Evolutionary conservation across 2,329 filamentous ascomycete species (phyloP), one percentile per base, ranked within the genome.

Genomic region (Pseudogymnoascus sp.): DNA sequence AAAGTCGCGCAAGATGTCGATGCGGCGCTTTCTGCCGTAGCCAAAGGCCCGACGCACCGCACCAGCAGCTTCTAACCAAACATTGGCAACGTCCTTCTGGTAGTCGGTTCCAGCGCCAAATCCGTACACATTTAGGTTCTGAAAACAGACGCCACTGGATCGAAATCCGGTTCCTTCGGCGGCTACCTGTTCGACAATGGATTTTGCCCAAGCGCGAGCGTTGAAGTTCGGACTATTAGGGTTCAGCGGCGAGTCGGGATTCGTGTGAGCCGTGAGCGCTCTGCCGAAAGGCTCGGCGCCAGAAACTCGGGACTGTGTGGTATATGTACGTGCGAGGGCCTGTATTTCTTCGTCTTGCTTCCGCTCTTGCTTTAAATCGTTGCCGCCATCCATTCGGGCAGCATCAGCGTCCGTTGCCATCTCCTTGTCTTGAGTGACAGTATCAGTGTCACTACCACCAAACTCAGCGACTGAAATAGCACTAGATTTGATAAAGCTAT

Each of bases 51-150:
- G 75, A 61, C 79, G 78, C 1, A 73, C 69, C 14, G 77, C 60
- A 11, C 76, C 76, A 2, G 75, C 74, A 0, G 73, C 69, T 52
- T 83, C 80, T 0, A 87, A 72, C 78, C 80, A 81, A 61, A 87
- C 74, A 69, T 88, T 88, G 65, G 73, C 76, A 5, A 88, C 83
- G 69, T 85, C 81, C 72, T 86, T 87, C 71, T 90, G 88, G 73
- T 87, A 90, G 71, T 90, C 88, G 0, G 87, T 89, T 0, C 83
- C 78, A 41, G 81, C 82, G 49, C 87, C 87, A 68, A 81, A 90
- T 41, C 88, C 87, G 70, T 86, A 84, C 4, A 89, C 85, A 64
- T 83, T 89, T 62, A 91, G 77, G 70, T 89, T 81, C 72, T 84
- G 82, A 76, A 88, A 90, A 60, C 81, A 79, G 49, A 91, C 79